A percentile compares a stretch with the other conserved stretches of the same genome.
Conservation (phyloP, 768 basidiomycete genomes). For the Hygrophoropsis aurantiaca region DNA sequence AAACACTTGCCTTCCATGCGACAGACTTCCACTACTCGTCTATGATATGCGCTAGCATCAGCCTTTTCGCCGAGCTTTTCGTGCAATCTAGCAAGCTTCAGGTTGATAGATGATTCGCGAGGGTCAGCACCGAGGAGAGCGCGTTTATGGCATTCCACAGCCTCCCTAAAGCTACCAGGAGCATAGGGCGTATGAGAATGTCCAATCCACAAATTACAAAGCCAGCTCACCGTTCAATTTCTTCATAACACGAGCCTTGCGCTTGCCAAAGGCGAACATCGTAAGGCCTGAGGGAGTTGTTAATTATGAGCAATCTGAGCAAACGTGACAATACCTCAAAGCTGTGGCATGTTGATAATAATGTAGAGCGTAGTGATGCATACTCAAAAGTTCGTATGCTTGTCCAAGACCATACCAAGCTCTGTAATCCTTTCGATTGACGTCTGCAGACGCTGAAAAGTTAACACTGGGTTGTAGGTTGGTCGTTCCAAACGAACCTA, state of each 20-base stretch:
- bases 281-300: slow-evolving; percentile 64
- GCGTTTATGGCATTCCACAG: slow-evolving; percentile 88
- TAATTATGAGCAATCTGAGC: not conserved
- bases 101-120: slow-evolving; percentile 68
- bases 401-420: slow-evolving; percentile 99
- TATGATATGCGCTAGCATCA: slow-evolving; percentile 79
- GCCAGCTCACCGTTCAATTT: slow-evolving; percentile 70
- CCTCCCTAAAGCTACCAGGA: slow-evolving; percentile 70
- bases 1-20: slow-evolving; percentile 42
- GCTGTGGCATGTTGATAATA: slow-evolving; percentile 97
- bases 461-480: not conserved
- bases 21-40: slow-evolving; percentile 72
- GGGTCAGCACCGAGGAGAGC: slow-evolving; percentile 82
- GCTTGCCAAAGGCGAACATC: slow-evolving; percentile 97
- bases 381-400: slow-evolving; percentile 93
- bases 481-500: slow-evolving; percentile 59
- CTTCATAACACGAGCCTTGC: slow-evolving; percentile 90
- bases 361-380: slow-evolving; percentile 94
- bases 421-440: slow-evolving; percentile 94
- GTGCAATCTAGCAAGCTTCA: slow-evolving; percentile 75
- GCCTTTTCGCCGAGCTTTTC: slow-evolving; percentile 61
- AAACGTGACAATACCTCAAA: slow-evolving; percentile 53
- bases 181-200: not conserved
- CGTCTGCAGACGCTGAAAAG: slow-evolving; percentile 51
- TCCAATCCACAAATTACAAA: slow-evolving; percentile 4